Evolutionary conservation across 352 stramenopile genomes (phyloP).

Genomic region (Sclerospora graminicola): DNA sequence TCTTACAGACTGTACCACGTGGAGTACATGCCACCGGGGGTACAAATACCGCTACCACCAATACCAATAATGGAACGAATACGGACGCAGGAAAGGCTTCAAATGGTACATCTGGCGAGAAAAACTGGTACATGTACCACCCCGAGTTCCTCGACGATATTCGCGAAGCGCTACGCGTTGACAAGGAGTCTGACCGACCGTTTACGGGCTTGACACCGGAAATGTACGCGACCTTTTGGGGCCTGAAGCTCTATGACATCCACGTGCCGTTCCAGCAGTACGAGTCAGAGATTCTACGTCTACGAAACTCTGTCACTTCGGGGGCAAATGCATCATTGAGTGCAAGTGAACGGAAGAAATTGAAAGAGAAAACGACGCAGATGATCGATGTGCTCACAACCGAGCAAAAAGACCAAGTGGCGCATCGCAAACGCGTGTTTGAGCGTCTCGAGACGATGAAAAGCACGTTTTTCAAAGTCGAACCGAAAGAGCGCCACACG

Average conservation of each 20-base stretch:
- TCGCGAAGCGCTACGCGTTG: slow-evolving; percentile 21
- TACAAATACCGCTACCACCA: slow-evolving; percentile 20
- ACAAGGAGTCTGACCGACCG: slow-evolving; percentile 22
- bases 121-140: slow-evolving; percentile 68
- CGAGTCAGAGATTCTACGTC: slow-evolving; percentile 65
- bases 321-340: slow-evolving; percentile 25
- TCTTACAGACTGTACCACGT: slow-evolving; percentile 53
- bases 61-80: slow-evolving; percentile 5
- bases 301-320: slow-evolving; percentile 47
- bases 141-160: slow-evolving; percentile 48
- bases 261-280: slow-evolving; percentile 81
- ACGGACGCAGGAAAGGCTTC: slow-evolving; percentile 5
- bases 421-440: slow-evolving; percentile 74
- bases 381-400: slow-evolving; percentile 75
- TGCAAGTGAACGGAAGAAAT: slow-evolving; percentile 61
- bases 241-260: slow-evolving; percentile 80
- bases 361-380: slow-evolving; percentile 67
- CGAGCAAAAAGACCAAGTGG: slow-evolving; percentile 82
- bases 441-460: slow-evolving; percentile 73
- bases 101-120: slow-evolving; percentile 7
- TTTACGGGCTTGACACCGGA: slow-evolving; percentile 67
- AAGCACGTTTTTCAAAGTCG: slow-evolving; percentile 44
- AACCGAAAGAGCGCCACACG: slow-evolving; percentile 28
- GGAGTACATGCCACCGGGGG: slow-evolving; percentile 39
- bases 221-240: slow-evolving; percentile 81